Evolutionary conservation across 176 grass and related monocot genomes (phyloP), one percentile per base, ranked within the genome.

Genomic region (Aechmea fasciata): DNA sequence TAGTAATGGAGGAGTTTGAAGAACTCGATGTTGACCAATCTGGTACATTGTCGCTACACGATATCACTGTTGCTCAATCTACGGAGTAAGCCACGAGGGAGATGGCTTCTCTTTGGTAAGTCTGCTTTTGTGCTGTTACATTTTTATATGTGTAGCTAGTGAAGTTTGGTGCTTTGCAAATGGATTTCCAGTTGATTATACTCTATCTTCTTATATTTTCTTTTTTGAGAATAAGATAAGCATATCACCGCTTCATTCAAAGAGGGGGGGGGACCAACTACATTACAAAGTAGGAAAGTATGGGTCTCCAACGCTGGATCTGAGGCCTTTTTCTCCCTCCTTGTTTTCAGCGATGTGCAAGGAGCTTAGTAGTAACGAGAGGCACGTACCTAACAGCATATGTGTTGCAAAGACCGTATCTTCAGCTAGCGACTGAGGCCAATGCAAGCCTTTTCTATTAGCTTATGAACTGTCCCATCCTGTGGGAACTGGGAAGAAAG

Each of bases 1-100:
- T 67, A 52, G 83, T 97, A 63, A 79, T 97, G 41, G 94, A 97
- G 82, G 89, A 92, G 47, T 97, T 97, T 63, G 62, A 87, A 54
- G 79, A 83, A 41, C 94, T 92, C 1, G 94, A 97, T 28, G 71
- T 69, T 23, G 89, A 97, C 71, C 84, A 97, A n/a, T 90, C 86
- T 0, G 89, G 89, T 33, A 87, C 81, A 10, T 69, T 97, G n/a
- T 90, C 94, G 0, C 1, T 65, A 15, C 62, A 82, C 15, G 94
- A 92, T 78, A 78, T 97, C 52, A 69, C 51, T 66, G 26, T 83
- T 50, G 82, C 84, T 69, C 84, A 92, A 79, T 71, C 72, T 2
- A 26, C 28, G 51, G 24, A 50, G 51, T 83, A 65, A 84, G 54
- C 15, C 5, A 17, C n/a, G 54, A 9, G 19, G 54, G 15, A 17